phyloP scores from a whole-genome alignment of 495 filamentous ascomycete genomes.

The Jackrogersella multiformis region DNA sequence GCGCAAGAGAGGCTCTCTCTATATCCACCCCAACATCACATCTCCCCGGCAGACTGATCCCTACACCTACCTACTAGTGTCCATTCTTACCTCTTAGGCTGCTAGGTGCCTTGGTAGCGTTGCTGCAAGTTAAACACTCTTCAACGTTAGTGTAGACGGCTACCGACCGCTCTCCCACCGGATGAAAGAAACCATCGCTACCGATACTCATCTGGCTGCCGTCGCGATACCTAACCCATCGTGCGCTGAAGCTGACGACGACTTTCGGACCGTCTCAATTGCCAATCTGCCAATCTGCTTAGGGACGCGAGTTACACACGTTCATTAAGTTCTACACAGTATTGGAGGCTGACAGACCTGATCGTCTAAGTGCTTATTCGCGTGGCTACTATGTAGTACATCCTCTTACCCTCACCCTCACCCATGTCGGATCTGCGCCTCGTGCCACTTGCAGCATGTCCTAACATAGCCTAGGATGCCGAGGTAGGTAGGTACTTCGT shows the following conservation, averaged over 20 bases:
- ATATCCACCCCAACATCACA: not conserved
- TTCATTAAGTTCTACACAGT: not conserved
- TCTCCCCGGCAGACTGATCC: conserved; percentile 23
- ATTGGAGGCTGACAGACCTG: conserved; percentile 10
- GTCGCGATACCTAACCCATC: conserved; percentile 31
- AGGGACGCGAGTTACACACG: conserved; percentile 9
- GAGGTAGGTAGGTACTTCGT: conserved; percentile 31
- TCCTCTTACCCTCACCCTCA: not conserved
- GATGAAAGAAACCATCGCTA: conserved; percentile 19
- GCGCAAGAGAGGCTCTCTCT: conserved; percentile 15
- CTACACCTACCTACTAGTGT: conserved; percentile 19
- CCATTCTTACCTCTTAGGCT: conserved; percentile 20
- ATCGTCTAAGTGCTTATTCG: not conserved
- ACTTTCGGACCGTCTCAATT: conserved; percentile 31
- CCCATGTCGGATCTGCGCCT: conserved; percentile 38
- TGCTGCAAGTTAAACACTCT: not conserved
- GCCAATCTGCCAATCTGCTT: conserved; percentile 10
- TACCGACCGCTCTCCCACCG: conserved; percentile 26
- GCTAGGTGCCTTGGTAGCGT: too few species aligned
- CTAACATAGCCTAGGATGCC: conserved; percentile 32
- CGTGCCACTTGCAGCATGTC: conserved; percentile 35
- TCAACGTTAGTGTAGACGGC: conserved; percentile 1
- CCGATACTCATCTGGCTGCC: conserved; percentile 22
- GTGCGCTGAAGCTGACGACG: conserved; percentile 31
- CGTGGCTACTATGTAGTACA: not conserved